These are phyloP conservation scores for Populus hybrid DNA, from an alignment of 441 rosid species.

Conservation along the genomic window DNA sequence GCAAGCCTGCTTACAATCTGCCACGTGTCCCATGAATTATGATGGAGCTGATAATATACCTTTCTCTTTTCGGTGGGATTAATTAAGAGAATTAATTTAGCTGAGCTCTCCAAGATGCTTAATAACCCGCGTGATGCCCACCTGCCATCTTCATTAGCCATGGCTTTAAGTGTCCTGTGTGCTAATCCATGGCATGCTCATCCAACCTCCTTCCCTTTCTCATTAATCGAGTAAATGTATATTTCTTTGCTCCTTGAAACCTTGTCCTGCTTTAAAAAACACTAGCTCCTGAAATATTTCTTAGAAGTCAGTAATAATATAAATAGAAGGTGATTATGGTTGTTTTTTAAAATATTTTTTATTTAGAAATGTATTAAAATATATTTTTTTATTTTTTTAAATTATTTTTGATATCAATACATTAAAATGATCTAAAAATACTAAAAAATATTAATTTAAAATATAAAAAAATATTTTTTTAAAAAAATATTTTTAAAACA, in stretches of 20 bases:
- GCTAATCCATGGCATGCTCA: neutral
- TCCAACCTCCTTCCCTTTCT: neutral
- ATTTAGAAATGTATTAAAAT: no score
- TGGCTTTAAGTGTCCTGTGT: slow-evolving; percentile 6
- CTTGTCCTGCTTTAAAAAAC: neutral
- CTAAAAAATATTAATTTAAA: no score
- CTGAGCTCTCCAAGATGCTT: slow-evolving; percentile 3
- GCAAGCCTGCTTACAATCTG: neutral
- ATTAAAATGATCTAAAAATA: no score
- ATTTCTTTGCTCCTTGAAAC: neutral
- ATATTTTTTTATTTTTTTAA: no score
- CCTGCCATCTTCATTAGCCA: neutral
- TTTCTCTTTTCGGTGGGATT: neutral
- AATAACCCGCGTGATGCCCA: slow-evolving; percentile 20
- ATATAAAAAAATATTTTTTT: no score
- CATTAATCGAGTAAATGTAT: neutral
- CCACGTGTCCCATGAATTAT: neutral
- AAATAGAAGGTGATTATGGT: no score
- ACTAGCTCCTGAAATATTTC: neutral
- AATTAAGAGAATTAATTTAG: no score
- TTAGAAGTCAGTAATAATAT: no score
- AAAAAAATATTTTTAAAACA: no score
- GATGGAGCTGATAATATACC: slow-evolving; percentile 3
- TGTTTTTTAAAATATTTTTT: no score
- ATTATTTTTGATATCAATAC: no score